Base-by-base conservation (phyloP, 163 green algal species). In the Volvox carteri region DNA sequence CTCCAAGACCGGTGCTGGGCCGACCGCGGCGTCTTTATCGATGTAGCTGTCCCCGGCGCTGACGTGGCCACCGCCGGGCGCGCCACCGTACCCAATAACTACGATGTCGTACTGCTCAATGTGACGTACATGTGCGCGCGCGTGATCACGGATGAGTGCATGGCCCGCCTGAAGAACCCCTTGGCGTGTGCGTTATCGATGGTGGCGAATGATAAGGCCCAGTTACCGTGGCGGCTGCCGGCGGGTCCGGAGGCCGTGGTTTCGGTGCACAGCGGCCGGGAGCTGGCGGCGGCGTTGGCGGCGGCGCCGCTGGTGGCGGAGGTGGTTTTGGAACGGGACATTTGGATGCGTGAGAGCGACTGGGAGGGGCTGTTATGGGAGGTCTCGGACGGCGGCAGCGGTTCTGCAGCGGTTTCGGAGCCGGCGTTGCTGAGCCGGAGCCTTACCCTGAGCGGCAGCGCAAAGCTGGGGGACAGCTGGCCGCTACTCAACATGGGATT, bases 401-500 rank as follows among this genome's bases (percentile, higher is more conserved):
- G n/a, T n/a, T n/a, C n/a, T n/a, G n/a, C n/a, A n/a, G n/a, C n/a
- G n/a, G n/a, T n/a, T n/a, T n/a, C n/a, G n/a, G 78, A 86, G 41
- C 78, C 78, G 11, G 60, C 18, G 42, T 28, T 46, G 39, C 16
- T 86, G 0, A 77, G 37, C 37, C 58, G 56, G 41, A 62, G 62
- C 30, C 48, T 86, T 19, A 62, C 28, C 25, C 58, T 86, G 23
- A 0, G 44, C 6, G 28, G 58, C 6, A 42, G 14, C 14, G 28
- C 28, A 0, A 14, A 23, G 12, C 78, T 86, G 58, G 52, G 39
- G 2, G n/a, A n/a, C n/a, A 46, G 35, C 23, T 77, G 78, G 60
- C 78, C 78, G 42, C 42, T 86, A 41, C 39, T 86, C 1, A 86
- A 86, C 56, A 8, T 86, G 39, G 78, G 78, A 0, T 86, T 50